Base-by-base conservation (phyloP, 805 yeast species). In the Ogataea angusta region DNA sequence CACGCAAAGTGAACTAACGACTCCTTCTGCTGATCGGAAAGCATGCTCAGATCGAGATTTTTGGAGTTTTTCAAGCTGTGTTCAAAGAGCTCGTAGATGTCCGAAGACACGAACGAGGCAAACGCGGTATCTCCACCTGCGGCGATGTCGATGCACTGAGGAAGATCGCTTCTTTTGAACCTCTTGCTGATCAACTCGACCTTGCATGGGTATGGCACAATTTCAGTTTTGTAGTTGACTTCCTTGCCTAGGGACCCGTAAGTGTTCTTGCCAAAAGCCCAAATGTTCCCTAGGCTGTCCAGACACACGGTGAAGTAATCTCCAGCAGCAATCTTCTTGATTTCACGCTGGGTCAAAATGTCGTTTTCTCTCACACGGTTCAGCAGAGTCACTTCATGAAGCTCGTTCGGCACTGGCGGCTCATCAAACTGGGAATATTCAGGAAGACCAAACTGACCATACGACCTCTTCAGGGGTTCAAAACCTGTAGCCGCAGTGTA, bases 391-490 rank as follows among this genome's bases (percentile, higher is more conserved):
- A 87, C 70, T 40, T 80, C 87, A 47, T 71, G 70, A 10, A 80
- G 59, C 37, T 59, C 54, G 48, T 72, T 72, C 12, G 71, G 68
- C 3, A 50, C 48, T 6, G 89, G 85, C 0, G 76, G 71, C 4
- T 60, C 48, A 43, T 75, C 77, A 53, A 79, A 79, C 42, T 85
- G 90, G 1, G 95, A 78, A 48, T 69, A 76, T 10, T 67, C 62
- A 1, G 95, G 93, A 12, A 87, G 60, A 14, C 97, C 98, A 62
- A 75, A 86, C 64, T 93, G 97, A 4, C 98, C 98, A 50, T 56
- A 59, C 18, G 71, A 67, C 17, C 74, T 64, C 34, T 72, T 71
- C 5, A 68, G 62, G n/a, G 66, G 58, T 4, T 54, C 49, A 2
- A 62, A 46, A 1, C 84, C 84, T 0, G 95, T 79, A 12, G 85